These are phyloP conservation scores for Saccharomycopsis hybrid DNA, from an alignment of 1,139 yeast species.

Conservation along the genomic window DNA sequence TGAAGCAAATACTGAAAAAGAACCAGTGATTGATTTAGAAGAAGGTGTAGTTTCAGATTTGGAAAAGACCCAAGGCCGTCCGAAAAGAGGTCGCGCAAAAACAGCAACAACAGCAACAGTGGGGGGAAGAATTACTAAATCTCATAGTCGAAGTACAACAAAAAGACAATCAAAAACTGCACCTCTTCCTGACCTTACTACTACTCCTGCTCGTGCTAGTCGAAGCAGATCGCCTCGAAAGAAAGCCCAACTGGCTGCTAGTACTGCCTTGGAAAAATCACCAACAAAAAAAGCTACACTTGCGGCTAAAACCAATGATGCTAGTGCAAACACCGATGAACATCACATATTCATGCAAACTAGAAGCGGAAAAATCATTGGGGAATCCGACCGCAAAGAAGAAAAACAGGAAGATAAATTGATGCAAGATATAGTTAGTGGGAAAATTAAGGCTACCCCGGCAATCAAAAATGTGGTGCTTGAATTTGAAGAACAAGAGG, in stretches of 20 bases:
- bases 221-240: background rate
- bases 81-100: background rate
- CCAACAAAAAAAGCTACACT: background rate
- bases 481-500: constrained; percentile 6
- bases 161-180: background rate
- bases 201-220: background rate
- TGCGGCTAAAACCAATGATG: background rate
- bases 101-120: constrained; percentile 5
- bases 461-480: constrained; percentile 9
- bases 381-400: constrained; percentile 5
- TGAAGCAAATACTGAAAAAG: background rate
- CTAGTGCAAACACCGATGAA: constrained; percentile 1
- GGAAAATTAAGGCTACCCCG: constrained; percentile 9
- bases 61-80: background rate
- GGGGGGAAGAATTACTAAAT: background rate
- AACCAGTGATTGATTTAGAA: background rate
- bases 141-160: background rate
- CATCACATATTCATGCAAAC: constrained; percentile 15
- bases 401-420: constrained; percentile 10
- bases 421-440: constrained; percentile 16
- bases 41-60: background rate
- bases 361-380: constrained; percentile 16
- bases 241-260: background rate
- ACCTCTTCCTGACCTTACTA: background rate
- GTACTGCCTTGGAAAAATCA: background rate